These are phyloP conservation scores for Candida corydali DNA, from an alignment of 805 yeast genomes.

Conservation along the genomic window DNA sequence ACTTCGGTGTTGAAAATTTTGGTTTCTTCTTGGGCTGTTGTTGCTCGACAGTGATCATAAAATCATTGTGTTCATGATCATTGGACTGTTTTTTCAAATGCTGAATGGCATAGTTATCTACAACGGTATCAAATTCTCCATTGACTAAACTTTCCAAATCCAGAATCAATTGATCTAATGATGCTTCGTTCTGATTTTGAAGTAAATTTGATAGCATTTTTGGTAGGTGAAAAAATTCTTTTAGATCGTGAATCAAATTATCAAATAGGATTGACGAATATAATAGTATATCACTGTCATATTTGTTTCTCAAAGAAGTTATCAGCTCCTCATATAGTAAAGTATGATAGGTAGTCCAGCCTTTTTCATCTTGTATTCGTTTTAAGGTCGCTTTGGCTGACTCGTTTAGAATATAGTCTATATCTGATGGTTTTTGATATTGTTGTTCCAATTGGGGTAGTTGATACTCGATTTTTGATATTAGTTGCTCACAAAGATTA, in stretches of 20 bases:
- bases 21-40: slow-evolving; percentile 2
- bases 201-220: slow-evolving; percentile 3
- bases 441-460: slow-evolving; percentile 49
- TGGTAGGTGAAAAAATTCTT: slow-evolving; percentile 8
- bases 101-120: slow-evolving; percentile 25
- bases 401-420: slow-evolving; percentile 47
- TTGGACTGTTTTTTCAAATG: slow-evolving; percentile 22
- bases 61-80: slow-evolving; percentile 8
- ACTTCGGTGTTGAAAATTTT: slow-evolving; percentile 18
- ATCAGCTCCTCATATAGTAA: slow-evolving; percentile 38
- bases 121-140: slow-evolving; percentile 32
- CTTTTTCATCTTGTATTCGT: slow-evolving; percentile 48
- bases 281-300: slow-evolving; percentile 52
- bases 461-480: slow-evolving; percentile 36
- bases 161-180: slow-evolving; percentile 6
- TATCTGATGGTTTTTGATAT: slow-evolving; percentile 45
- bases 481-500: slow-evolving; percentile 28
- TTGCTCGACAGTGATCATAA: slow-evolving; percentile 7
- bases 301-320: slow-evolving; percentile 39
- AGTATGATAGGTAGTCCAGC: slow-evolving; percentile 51
- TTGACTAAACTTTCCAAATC: slow-evolving; percentile 20
- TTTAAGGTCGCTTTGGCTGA: slow-evolving; percentile 44
- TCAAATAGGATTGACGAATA: slow-evolving; percentile 56
- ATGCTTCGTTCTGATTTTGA: neutral
- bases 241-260: slow-evolving; percentile 30